These are phyloP conservation scores for Rhynchosporium agropyri DNA, from an alignment of 2,329 filamentous ascomycete genomes.

Conservation along the genomic window DNA sequence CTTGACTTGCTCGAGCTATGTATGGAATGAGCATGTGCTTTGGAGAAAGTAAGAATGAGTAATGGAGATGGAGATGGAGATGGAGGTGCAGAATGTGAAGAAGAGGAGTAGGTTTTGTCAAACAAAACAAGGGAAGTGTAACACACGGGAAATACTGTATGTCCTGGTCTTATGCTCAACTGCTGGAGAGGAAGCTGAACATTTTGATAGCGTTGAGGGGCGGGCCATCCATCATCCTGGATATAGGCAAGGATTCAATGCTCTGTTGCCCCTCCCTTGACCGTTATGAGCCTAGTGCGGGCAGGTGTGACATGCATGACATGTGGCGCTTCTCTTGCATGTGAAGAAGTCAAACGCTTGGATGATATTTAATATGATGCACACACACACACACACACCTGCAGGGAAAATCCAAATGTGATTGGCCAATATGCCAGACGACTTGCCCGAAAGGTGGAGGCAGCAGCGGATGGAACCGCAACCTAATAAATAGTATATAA, in stretches of 20 bases:
- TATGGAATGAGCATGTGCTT: conserved; percentile 31
- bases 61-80: not conserved
- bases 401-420: too few relatives aligned
- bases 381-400: too few relatives aligned
- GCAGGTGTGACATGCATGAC: not conserved
- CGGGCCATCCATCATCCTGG: not conserved
- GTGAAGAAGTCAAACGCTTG: conserved; percentile 4
- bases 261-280: not conserved
- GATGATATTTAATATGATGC: too few relatives aligned
- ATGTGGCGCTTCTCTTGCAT: conserved; percentile 4
- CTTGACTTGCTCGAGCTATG: conserved; percentile 29
- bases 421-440: too few relatives aligned
- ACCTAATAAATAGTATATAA: too few relatives aligned
- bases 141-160: too few relatives aligned
- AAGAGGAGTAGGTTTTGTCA: too few relatives aligned
- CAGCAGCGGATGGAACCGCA: too few relatives aligned
- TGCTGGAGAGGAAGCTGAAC: conserved; percentile 11
- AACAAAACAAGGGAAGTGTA: too few relatives aligned
- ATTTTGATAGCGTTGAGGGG: conserved; percentile 21
- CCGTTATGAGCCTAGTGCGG: conserved; percentile 5
- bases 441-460: too few relatives aligned
- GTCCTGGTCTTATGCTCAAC: conserved; percentile 28
- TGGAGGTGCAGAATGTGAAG: too few relatives aligned
- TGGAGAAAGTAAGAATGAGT: not conserved
- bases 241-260: conserved; percentile 1